Evolutionary conservation across 2,329 filamentous ascomycete species (phyloP), one percentile per base, ranked within the genome.

Genomic region (Ascosphaera apis): DNA sequence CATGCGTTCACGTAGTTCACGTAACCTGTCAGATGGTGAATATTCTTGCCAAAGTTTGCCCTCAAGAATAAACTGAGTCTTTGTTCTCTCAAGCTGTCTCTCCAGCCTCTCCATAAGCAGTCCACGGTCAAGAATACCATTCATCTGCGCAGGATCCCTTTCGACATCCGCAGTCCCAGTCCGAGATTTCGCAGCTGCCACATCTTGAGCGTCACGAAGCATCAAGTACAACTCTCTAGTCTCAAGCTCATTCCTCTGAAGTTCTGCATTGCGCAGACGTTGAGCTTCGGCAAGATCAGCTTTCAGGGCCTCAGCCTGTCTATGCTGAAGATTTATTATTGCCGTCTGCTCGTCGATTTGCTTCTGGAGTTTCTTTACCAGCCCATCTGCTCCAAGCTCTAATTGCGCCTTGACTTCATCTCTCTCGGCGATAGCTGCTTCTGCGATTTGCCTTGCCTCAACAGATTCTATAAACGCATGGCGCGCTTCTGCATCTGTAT

Each of bases 171-270:
- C 61, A 9, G 37, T 37, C 12, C 49, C 53, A 45, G 68, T 72
- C 50, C 70, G 66, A n/a, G 82, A 79, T 47, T 81, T 80, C 3
- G 86, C 83, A 16, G 83, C 84, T 33, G 86, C 86, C 44, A 93
- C 82, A 49, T 98, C 86, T 56, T 95, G 86, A 27, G 88, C 86
- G 56, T 98, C 88, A 41, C 86, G 74, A 43, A 98, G 75, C 88
- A 98, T 98, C 38, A 98, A 76, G 55, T 95, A 98, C 15, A 98
- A 61, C 56, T 98, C 88, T 59, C 88, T 69, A 2, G 86, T 95
- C 58, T 98, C 88, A 19, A 98, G 63, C 57, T 98, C 88, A 49
- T 92, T 91, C 36, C 88, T 71, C 56, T 95, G 88, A 25, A 91
- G 67, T 53, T 95, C 86, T 54, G 91, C 84, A 13, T 80, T 78